Base-by-base conservation (phyloP, 768 basidiomycete species). In the Collybiopsis luxurians region DNA sequence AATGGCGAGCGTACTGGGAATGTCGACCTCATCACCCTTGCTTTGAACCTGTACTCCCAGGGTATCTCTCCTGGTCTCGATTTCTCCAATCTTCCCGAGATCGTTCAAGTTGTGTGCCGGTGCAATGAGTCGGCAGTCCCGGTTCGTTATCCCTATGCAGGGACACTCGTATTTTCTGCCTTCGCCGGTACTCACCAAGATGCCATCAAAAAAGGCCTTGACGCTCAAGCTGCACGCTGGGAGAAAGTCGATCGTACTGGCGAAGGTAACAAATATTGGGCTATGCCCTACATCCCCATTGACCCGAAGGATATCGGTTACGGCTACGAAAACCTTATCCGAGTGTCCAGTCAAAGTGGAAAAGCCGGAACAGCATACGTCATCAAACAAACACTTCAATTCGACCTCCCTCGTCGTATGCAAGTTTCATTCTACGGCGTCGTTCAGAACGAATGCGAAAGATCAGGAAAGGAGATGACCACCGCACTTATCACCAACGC, bases 1-100 rank as follows among this genome's bases (percentile, higher is more conserved):
- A 92, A 92, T 65, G 91, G 90, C 58, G 90, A 92, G 73, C 83
- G 90, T 40, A 92, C 90, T 11, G 90, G 90, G 49, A 92, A 92
- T 63, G 90, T 92, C 61, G 91, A 92, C 65, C 74, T 92, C 56
- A 89, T 92, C 63, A 90, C 86, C 59, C 81, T 92, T 31, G 90
- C 87, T 7, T 75, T 92, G 61, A 92, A 92, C 74, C 76, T 87
- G 60, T 92, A 92, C 71, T 87, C 90, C 6, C 91, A 92, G 73
- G 90, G 90, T 44, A 80, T 91, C 62, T 67, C 74, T n/a, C 91
- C 90, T 39, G 70, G 81, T 21, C 79, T 92, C 60, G 89, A 92
- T 70, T 90, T 92, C 65, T 82, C 80, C 62, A 84, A 89, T 68
- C 79, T 92, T 54, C 81, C 87, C 64, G 74, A 80, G 17, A 78